These are phyloP conservation scores for Triticum urartu DNA, from an alignment of 176 grass and related monocot species.

Conservation along the genomic window DNA sequence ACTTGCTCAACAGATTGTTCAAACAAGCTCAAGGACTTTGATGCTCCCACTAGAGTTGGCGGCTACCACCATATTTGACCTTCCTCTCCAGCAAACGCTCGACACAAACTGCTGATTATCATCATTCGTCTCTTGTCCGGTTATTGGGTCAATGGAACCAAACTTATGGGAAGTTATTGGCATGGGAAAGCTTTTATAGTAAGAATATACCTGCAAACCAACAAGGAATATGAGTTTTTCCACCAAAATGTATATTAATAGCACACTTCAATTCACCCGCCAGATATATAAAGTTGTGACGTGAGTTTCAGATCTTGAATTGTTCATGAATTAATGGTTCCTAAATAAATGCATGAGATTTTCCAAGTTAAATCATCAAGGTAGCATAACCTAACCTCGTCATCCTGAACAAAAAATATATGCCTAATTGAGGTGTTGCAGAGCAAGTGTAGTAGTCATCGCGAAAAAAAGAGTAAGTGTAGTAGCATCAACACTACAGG, in stretches of 20 bases:
- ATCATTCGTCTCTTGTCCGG: conserved; percentile 80
- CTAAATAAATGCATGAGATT: neutral
- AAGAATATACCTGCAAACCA: conserved; percentile 86
- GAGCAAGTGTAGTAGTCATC: neutral
- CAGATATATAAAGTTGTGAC: neutral
- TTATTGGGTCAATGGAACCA: conserved; percentile 81
- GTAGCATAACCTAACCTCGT: neutral
- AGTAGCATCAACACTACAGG: neutral
- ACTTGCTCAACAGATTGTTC: conserved; percentile 19
- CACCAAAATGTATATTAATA: neutral
- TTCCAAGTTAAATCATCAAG: neutral
- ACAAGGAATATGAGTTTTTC: conserved; percentile 22
- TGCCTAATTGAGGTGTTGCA: neutral
- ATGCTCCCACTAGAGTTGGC: conserved; percentile 94
- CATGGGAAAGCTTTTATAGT: conserved; percentile 93
- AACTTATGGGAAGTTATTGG: conserved; percentile 95
- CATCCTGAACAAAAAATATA: neutral
- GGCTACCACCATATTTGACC: conserved; percentile 88
- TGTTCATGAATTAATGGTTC: neutral
- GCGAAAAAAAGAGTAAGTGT: neutral
- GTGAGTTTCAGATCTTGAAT: conserved; percentile 12
- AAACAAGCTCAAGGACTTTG: conserved; percentile 91
- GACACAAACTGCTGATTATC: conserved; percentile 87
- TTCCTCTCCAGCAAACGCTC: conserved; percentile 90
- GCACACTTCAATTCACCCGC: neutral